phyloP scores from a whole-genome alignment of 2,329 filamentous ascomycete species.

The Thelonectria discophora region DNA sequence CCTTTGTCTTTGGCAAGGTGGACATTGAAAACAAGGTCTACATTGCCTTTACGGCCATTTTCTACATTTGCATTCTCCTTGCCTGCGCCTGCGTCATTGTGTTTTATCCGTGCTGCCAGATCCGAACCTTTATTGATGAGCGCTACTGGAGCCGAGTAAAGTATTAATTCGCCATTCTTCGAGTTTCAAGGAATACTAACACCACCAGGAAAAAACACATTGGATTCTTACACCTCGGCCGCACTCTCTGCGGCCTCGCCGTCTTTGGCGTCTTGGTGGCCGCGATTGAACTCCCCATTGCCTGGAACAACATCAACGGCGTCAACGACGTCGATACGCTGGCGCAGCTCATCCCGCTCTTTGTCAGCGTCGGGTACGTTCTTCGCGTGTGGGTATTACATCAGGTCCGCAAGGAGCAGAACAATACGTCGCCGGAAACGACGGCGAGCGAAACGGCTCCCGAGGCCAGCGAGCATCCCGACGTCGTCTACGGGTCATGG shows the following conservation, averaged over 20 bases:
- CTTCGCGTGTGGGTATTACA: constrained; percentile 40
- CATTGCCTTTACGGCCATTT: constrained; percentile 42
- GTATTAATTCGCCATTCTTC: constrained; percentile 15
- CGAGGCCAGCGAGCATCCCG: neutral
- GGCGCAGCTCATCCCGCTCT: constrained; percentile 46
- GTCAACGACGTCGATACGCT: constrained; percentile 39
- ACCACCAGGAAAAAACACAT: constrained; percentile 34
- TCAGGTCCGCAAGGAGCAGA: constrained; percentile 6
- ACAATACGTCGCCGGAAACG: neutral
- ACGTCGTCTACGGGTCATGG: neutral
- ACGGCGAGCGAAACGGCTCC: neutral
- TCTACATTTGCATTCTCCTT: constrained; percentile 44
- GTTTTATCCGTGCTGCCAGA: constrained; percentile 37
- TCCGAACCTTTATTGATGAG: constrained; percentile 26
- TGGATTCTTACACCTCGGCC: constrained; percentile 34
- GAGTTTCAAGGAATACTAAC: neutral
- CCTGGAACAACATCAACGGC: constrained; percentile 45
- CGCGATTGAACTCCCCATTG: constrained; percentile 46
- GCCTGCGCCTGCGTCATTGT: constrained; percentile 36
- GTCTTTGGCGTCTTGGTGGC: constrained; percentile 44
- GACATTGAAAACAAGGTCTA: constrained; percentile 41
- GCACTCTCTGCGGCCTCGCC: constrained; percentile 35
- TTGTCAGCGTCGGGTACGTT: constrained; percentile 44
- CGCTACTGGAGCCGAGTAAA: constrained; percentile 35
- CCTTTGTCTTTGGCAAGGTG: constrained; percentile 46